Evolutionary conservation across 2,329 filamentous ascomycete species (phyloP), one percentile per base, ranked within the genome.

Genomic region (Neofusicoccum laricinum): DNA sequence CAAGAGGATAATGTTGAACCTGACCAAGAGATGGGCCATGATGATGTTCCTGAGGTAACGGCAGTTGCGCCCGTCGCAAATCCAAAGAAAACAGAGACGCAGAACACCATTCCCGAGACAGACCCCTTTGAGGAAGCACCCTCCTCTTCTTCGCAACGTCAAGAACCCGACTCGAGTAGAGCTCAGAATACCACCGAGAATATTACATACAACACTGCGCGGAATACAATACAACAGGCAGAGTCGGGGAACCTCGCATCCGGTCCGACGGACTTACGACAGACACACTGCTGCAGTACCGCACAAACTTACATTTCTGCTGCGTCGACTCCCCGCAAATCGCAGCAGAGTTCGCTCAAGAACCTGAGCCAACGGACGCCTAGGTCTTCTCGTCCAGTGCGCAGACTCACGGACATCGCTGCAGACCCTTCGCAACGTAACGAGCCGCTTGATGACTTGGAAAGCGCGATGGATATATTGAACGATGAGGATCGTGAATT

Each of bases 271-370:
- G 41, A 63, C 14, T 55, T 49, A 2, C 40, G 34, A 17, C 40
- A 11, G 15, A 63, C 40, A 12, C 30, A 43, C 21, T 8, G 25
- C 25, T 55, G 25, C 40, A 38, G 30, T 15, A 74, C 78, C n/a
- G 79, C 78, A 17, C 73, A 71, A 51, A 78, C 80, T 46, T 74
- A 79, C 49, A 69, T 75, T 7, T 72, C 73, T 15, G 67, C 65
- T 6, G 74, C 71, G 11, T 67, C 65, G 38, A 57, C 48, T 7
- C 46, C 48, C 8, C 41, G 15, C 34, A 48, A 41, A 34, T 58
- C 49, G 17, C 53, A 58, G 36, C 36, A 19, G n/a, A 57, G 46
- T 45, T 53, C 50, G 8, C 19, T n/a, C 19, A 63, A 55, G 12
- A 12, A 17, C n/a, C 25, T 63, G 5, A 53, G 40, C 38, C 64